Evolutionary conservation across 441 rosid species (phyloP), one percentile per base, ranked within the genome.

Genomic region (Syzygium syzygioides): DNA sequence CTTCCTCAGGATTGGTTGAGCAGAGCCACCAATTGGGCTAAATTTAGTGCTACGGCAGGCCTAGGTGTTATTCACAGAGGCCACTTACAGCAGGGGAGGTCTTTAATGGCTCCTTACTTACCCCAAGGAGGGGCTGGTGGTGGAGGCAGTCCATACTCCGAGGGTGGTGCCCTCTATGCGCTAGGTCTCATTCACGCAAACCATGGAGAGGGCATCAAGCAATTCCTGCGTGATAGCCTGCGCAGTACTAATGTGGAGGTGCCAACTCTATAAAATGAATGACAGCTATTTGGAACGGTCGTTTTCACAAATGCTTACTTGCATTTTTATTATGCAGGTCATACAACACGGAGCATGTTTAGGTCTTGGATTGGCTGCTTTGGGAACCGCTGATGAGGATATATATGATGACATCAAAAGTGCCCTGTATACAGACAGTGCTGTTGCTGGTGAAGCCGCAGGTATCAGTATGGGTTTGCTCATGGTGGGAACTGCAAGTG

Each of bases 401-500:
- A 95, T 95, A 86, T 98, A 94, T 89, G 99, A 97, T 90, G 98
- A 98, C 87, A 92, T 97, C 62, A 96, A 98, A 93, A 95, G 91
- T 88, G 96, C 93, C 86, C 94, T 98, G 76, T 96, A 97, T 34
- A 93, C 96, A 45, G 99, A 97, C 90, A 96, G 98, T 93, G 99
- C 99, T 60, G 98, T 98, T 90, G 98, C 99, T 83, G 98, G 99
- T 88, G 99, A 98, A 93, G 99, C 99, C 93, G 99, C 99, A 91
- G 99, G 99, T 54, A 95, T 98, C 87, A 94, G 99, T 93, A 96
- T 98, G 96, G 99, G 99, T 87, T 91, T 98, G 90, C 96, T 98
- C n/a, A 95, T 97, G 99, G 99, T 96, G 89, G 99, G 99, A 91
- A 97, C 99, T 87, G 99, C 99, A 26, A 98, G 98, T 87, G 98